Conservation (phyloP, 75 land plant genomes). For the Sequoiadendron giganteum region DNA sequence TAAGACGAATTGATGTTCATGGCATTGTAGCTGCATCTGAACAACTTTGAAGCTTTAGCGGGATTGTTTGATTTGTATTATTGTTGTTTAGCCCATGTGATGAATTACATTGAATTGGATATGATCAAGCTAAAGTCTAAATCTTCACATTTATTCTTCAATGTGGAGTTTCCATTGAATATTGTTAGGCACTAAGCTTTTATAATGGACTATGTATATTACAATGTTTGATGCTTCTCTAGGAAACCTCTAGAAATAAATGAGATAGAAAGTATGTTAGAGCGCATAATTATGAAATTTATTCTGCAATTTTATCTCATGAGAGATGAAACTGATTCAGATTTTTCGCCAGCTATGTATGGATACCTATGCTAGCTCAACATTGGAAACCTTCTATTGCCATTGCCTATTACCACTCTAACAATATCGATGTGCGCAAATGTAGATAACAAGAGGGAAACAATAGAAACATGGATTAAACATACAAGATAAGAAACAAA, state of each 20-base stretch:
- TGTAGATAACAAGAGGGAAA: no score
- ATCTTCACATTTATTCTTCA: background rate
- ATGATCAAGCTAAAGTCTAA: background rate
- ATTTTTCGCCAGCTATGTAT: no score
- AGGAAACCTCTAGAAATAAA: background rate
- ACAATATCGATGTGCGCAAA: no score
- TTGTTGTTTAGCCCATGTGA: background rate
- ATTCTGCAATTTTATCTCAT: background rate
- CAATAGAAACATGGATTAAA: no score
- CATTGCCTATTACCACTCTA: no score
- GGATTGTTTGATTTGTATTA: background rate
- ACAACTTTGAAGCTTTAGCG: background rate
- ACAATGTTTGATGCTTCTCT: background rate
- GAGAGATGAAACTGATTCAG: background rate
- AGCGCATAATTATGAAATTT: background rate
- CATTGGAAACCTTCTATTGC: no score
- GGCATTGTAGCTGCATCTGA: background rate
- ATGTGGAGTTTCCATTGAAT: background rate
- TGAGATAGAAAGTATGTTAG: background rate
- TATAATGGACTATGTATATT: no score
- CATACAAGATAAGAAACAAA: no score
- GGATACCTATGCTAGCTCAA: no score
- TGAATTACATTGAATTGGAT: background rate
- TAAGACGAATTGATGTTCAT: background rate
- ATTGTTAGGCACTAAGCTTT: background rate